Percentiles rank a stretch among this genome's conserved stretches.
Conservation (phyloP, 768 basidiomycete genomes). For the Xanthoconium purpureum region DNA sequence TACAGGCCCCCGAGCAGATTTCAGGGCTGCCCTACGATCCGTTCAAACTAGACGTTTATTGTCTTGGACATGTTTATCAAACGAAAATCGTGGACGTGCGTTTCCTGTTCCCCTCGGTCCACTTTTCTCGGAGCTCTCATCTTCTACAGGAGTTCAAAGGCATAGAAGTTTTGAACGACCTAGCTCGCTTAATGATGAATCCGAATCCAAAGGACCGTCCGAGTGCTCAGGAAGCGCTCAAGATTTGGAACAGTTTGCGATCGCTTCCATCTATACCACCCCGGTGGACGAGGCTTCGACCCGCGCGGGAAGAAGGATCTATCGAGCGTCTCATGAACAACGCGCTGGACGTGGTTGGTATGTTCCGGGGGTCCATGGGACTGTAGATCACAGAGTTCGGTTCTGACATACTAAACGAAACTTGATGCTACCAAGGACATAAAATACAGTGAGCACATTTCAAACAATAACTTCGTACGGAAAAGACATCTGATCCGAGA, state of each 20-base stretch:
- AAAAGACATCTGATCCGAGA: no score
- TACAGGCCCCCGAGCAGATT: constrained; percentile 23
- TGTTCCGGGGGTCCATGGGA: constrained; percentile 9
- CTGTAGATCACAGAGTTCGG: background rate
- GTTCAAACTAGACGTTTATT: constrained; percentile 30
- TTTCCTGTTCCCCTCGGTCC: background rate
- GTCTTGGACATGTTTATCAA: constrained; percentile 24
- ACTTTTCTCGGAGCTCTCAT: background rate
- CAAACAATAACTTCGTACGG: no score
- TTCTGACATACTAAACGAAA: no score
- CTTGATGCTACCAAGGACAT: no score
- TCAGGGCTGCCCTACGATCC: constrained; percentile 23
- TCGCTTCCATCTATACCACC: background rate
- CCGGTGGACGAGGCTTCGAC: constrained; percentile 9
- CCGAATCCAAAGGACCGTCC: constrained; percentile 3
- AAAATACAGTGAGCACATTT: no score
- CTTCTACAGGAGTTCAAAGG: constrained; percentile 7
- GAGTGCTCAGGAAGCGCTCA: background rate
- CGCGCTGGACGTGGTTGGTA: constrained; percentile 9
- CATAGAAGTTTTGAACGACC: background rate
- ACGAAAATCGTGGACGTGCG: constrained; percentile 14
- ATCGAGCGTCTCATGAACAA: constrained; percentile 16
- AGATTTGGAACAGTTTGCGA: constrained; percentile 8
- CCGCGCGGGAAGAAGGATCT: constrained; percentile 5
- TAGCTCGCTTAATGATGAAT: constrained; percentile 6